phyloP scores from a whole-genome alignment of 1,284 basidiomycete genomes.

The Leccinum griseonigrum region DNA sequence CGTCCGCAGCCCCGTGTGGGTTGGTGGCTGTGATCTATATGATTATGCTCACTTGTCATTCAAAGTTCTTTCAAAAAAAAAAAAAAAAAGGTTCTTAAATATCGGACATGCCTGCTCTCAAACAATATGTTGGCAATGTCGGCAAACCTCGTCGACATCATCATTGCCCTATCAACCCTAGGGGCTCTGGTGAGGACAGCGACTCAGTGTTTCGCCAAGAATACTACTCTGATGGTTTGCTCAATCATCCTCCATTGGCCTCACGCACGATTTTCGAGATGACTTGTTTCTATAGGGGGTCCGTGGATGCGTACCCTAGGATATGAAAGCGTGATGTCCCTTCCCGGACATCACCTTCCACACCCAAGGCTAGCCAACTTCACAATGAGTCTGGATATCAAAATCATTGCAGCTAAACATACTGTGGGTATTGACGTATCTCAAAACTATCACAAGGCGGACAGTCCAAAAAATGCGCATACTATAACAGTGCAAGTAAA shows the following conservation, averaged over 20 bases:
- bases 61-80: no score
- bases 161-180: no score
- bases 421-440: not conserved
- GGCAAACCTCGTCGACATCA: no score
- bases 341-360: not conserved
- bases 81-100: no score
- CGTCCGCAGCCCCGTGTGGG: no score
- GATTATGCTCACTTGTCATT: rapidly evolving
- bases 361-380: not conserved
- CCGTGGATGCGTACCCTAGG: not conserved
- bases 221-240: no score
- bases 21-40: no score
- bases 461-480: not conserved
- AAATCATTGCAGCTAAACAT: not conserved
- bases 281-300: not conserved
- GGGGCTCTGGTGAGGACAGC: no score
- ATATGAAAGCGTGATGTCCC: not conserved
- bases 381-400: not conserved
- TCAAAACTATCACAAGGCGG: not conserved
- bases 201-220: no score
- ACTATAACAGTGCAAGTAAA: conserved; percentile 6
- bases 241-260: not conserved
- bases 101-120: no score
- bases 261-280: not conserved
- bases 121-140: no score